Conservation (phyloP, 2,329 filamentous ascomycete species). For the Penicillium sp. region DNA sequence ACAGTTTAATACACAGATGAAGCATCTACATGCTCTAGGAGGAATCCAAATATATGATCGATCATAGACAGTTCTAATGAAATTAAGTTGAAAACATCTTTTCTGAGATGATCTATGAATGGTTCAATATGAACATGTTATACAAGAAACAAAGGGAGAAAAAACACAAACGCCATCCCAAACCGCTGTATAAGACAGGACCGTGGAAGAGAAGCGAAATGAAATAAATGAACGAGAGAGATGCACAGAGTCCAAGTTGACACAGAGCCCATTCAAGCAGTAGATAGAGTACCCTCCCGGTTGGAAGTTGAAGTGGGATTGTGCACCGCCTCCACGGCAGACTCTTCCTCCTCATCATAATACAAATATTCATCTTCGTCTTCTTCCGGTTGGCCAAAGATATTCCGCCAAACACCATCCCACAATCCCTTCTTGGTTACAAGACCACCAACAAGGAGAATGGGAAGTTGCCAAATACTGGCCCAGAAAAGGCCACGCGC, state of each 20-base stretch:
- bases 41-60: too few species aligned
- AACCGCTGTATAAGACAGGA: constrained; percentile 27
- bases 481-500: constrained; percentile 93
- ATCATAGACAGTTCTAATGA: too few species aligned
- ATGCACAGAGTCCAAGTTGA: background rate
- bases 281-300: constrained; percentile 19
- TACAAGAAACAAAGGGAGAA: constrained; percentile 25
- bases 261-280: constrained; percentile 15
- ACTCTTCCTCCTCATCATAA: constrained; percentile 57
- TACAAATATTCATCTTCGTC: constrained; percentile 61
- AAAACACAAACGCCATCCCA: constrained; percentile 25
- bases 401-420: constrained; percentile 75
- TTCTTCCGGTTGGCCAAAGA: constrained; percentile 63
- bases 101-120: constrained; percentile 12
- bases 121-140: constrained; percentile 21
- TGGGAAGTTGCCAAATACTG: constrained; percentile 93
- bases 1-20: too few species aligned
- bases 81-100: background rate
- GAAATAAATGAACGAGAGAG: background rate
- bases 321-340: constrained; percentile 14
- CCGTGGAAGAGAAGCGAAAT: constrained; percentile 7
- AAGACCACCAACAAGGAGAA: constrained; percentile 85
- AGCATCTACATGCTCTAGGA: too few species aligned
- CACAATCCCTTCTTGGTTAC: constrained; percentile 93
- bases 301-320: constrained; percentile 4